Percentiles rank a stretch among this genome's conserved stretches.
Evolutionary conservation across 2,329 filamentous ascomycete genomes (phyloP).

Genomic region (Hymenoscyphus scutula): DNA sequence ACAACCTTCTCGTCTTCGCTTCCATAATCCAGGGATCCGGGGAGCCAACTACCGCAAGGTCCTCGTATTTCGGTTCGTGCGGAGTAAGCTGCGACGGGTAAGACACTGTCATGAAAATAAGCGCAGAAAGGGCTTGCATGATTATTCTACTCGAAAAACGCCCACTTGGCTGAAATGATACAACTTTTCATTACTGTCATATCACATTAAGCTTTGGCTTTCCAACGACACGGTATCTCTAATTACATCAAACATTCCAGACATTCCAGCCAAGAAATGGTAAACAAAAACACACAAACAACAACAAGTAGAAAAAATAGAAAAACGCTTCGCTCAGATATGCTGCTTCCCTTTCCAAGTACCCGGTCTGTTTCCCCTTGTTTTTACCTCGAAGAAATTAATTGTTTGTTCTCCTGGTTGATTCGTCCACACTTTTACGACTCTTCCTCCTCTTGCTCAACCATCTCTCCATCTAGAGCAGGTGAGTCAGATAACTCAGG

Average conservation of each 20-base stretch:
- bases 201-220: neutral
- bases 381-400: neutral
- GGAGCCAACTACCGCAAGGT: neutral
- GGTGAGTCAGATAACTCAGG: neutral
- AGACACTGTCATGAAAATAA: neutral
- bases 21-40: neutral
- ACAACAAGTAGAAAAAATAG: neutral
- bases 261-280: neutral
- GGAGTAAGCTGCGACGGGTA: neutral
- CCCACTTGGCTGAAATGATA: constrained; percentile 1
- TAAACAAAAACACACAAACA: neutral
- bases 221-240: neutral
- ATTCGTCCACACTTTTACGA: neutral
- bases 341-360: neutral
- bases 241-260: neutral
- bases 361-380: neutral
- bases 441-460: neutral
- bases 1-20: neutral
- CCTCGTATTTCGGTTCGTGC: neutral
- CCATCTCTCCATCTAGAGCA: neutral
- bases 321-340: constrained; percentile 1
- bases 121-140: too few relatives aligned
- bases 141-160: too few relatives aligned
- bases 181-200: constrained; percentile 1
- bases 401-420: neutral